Evolutionary conservation across 345 rosid genomes (phyloP).

Genomic region (Lagerstroemia speciosa): DNA sequence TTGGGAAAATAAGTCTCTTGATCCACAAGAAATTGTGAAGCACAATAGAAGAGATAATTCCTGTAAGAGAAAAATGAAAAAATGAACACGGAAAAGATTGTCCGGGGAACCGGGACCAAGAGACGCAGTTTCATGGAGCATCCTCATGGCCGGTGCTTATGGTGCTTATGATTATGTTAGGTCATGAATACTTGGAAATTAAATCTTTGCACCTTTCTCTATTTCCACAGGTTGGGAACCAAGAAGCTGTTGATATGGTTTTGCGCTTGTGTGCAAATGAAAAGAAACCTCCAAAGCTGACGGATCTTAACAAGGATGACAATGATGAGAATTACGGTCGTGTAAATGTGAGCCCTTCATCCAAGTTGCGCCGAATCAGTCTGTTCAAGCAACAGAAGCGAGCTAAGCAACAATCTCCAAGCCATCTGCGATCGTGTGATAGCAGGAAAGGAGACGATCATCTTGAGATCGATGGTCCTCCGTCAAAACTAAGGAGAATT

Average conservation of each 20-base stretch:
- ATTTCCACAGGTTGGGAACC: constrained; percentile 46
- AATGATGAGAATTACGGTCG: constrained; percentile 25
- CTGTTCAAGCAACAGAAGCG: constrained; percentile 39
- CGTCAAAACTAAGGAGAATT: constrained; percentile 42
- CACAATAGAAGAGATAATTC: neutral
- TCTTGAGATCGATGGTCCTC: constrained; percentile 43
- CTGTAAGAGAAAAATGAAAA: neutral
- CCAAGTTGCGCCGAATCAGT: constrained; percentile 48
- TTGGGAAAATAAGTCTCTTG: too few relatives aligned
- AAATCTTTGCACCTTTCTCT: neutral
- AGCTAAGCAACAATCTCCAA: constrained; percentile 25
- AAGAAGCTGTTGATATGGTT: constrained; percentile 61
- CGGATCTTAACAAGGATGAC: constrained; percentile 6
- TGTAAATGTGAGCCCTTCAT: constrained; percentile 60
- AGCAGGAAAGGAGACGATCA: constrained; percentile 26
- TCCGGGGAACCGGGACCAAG: neutral
- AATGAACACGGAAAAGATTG: neutral
- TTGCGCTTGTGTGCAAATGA: constrained; percentile 18
- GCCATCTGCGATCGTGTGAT: constrained; percentile 13
- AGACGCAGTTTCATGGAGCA: neutral
- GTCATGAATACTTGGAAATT: neutral
- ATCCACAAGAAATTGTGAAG: too few relatives aligned
- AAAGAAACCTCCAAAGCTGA: constrained; percentile 19
- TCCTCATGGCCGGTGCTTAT: too few relatives aligned
- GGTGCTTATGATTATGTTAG: neutral